phyloP scores from a whole-genome alignment of 805 yeast species.

The Zygoascus ofunaensis region DNA sequence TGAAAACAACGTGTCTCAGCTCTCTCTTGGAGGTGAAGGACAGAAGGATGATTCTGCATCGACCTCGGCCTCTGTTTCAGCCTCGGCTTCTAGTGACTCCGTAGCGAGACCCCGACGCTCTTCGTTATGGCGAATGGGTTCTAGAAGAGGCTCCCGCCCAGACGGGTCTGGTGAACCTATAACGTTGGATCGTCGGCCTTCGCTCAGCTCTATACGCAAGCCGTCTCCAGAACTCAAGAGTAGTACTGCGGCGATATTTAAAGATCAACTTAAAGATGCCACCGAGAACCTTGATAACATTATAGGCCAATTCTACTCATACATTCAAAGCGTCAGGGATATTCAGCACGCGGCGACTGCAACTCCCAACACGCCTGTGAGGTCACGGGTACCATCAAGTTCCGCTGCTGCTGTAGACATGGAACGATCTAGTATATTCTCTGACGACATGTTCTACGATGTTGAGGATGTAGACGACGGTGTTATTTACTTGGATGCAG shows the following conservation, averaged over 20 bases:
- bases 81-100: background rate
- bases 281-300: background rate
- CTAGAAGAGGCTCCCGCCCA: background rate
- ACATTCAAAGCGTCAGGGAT: background rate
- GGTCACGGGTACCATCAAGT: too few relatives aligned
- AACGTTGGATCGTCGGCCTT: background rate
- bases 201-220: background rate
- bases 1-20: constrained; percentile 5
- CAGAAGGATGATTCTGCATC: background rate
- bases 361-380: too few relatives aligned
- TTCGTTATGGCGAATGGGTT: constrained; percentile 1
- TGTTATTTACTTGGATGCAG: background rate
- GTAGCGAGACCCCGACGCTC: background rate
- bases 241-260: background rate
- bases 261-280: background rate
- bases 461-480: constrained; percentile 3
- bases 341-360: background rate
- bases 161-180: background rate
- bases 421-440: constrained; percentile 14
- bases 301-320: background rate
- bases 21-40: constrained; percentile 3
- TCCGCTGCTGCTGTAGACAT: constrained; percentile 2
- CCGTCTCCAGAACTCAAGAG: background rate
- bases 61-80: too few relatives aligned
- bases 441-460: constrained; percentile 14